Evolutionary conservation across 2,329 filamentous ascomycete species (phyloP), one percentile per base, ranked within the genome.

Genomic region (Nemania sp.): DNA sequence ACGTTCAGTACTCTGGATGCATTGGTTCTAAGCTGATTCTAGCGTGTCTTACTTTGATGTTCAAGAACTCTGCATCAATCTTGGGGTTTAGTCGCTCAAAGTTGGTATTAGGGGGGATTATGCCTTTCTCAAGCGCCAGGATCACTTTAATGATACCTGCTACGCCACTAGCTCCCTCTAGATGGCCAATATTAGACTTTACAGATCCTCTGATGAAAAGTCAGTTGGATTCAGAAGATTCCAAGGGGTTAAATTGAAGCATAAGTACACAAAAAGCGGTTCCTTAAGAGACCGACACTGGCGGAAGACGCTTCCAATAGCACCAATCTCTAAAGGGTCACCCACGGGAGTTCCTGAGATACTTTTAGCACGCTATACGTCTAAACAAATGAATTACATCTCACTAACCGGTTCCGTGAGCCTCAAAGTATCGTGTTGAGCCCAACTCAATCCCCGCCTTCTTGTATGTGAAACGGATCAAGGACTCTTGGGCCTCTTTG

Each of bases 391-490:
- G 17, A 9, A 40, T 23, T 7, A 23, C 11, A 23, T 5, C 17
- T 9, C 3, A 23, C 37, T 34, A 5, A 34, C 45, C 46, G 8
- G 68, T 71, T 2, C 66, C 68, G 40, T 71, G 68, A 9, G 65
- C 65, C 34, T 70, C 65, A 19, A 70, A 65, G 34, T 61, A 66
- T 19, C 64, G 55, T 0, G 59, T 61, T 11, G 49, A 39, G n/a
- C 53, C 49, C 42, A 63, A 43, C 12, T 67, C 57, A 0, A 70
- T 60, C 4, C 66, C 73, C 5, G 72, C 68, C 15, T 53, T 52
- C 0, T 17, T 15, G 52, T 77, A 77, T 0, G 68, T 68, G 3
- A 59, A 52, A 39, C 61, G 48, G 20, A 75, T 75, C 2, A 73
- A 46, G 1, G 26, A 34, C 8, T 60, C 64, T 54, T 79, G 77